Conservation (phyloP, 2,329 filamentous ascomycete species). For the Leptographium procerum region DNA sequence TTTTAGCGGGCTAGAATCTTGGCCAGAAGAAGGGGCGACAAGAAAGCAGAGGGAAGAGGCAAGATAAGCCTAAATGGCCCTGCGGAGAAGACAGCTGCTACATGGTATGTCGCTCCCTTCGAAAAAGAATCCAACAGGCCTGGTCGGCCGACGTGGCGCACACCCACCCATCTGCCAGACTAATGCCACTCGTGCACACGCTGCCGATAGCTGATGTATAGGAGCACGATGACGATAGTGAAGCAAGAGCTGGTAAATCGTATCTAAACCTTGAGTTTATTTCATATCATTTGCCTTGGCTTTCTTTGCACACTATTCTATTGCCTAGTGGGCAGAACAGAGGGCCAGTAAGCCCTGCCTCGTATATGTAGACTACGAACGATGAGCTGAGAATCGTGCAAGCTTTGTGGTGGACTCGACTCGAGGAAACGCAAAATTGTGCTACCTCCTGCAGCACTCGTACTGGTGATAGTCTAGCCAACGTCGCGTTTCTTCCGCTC, state of each 20-base stretch:
- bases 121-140: too few relatives aligned
- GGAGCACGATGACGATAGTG: background rate
- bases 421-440: background rate
- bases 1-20: background rate
- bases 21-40: background rate
- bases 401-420: background rate
- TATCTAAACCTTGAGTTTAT: background rate
- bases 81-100: too few relatives aligned
- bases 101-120: too few relatives aligned
- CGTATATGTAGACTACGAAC: background rate
- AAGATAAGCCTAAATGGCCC: background rate
- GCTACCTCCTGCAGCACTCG: background rate
- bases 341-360: background rate
- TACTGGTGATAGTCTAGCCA: background rate
- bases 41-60: background rate
- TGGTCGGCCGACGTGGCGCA: too few relatives aligned
- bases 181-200: background rate
- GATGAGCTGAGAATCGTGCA: background rate
- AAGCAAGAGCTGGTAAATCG: background rate
- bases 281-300: background rate
- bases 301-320: too few relatives aligned
- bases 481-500: background rate
- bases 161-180: background rate
- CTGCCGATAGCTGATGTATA: background rate
- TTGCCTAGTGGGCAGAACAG: background rate